Evolutionary conservation across 805 yeast genomes (phyloP), one percentile per base, ranked within the genome.

Genomic region (Lipomyces spencermartinsiae): DNA sequence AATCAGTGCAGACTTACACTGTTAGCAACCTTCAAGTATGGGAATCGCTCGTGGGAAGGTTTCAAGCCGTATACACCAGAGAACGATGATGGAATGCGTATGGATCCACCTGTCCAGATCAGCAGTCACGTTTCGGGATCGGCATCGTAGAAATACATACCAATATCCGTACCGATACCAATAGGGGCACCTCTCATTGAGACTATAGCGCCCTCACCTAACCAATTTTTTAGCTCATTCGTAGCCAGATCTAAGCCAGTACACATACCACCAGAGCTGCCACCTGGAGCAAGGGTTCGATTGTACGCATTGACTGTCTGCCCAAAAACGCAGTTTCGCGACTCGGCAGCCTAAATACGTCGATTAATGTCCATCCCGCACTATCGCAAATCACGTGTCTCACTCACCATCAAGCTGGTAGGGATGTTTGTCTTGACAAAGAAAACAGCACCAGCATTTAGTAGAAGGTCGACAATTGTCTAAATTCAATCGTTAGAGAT

Each of bases 41-140:
- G 75, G 46, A 87, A 79, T 76, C 92, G 82, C 76, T 85, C 84
- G 3, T 86, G 80, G 4, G 89, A 80, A 35, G 91, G 90, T 73
- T 89, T 83, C 65, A 89, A 77, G 19, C 91, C 92, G 73, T 81
- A 86, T 49, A 83, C 74, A 59, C 82, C 81, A 49, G 80, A 79
- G 71, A 77, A 80, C 5, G 82, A 76, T 4, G 86, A 80, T 1
- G 89, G 88, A 60, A 81, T 79, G 69, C 88, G 78, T 55, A 85
- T 78, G 37, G 83, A 78, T 25, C 89, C 88, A 55, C 87, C 88
- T 66, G 83, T 75, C 2, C 85, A 85, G 22, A 43, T 43, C 49
- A 54, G 68, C 51, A 84, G 73, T 37, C 12, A 19, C n/a, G 14
- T 53, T 34, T 19, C 5, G 37, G 37, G 12, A 19, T n/a, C 7